Conservation (phyloP, 2,329 filamentous ascomycete species). For the Elsinoe arachidis region DNA sequence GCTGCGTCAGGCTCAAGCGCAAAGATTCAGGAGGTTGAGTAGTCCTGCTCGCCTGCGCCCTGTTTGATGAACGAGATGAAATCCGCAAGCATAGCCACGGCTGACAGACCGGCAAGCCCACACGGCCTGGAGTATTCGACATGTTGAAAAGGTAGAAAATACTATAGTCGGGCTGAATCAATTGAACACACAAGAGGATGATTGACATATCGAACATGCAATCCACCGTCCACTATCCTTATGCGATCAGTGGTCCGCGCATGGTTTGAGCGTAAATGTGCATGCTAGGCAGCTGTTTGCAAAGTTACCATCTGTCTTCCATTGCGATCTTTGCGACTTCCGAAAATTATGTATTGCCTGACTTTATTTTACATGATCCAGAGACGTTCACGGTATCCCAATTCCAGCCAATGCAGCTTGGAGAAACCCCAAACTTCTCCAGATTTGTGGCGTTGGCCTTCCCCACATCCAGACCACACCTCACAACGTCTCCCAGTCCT, state of each 20-base stretch:
- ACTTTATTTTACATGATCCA: no score
- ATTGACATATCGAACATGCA: not conserved
- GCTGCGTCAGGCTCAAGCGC: not conserved
- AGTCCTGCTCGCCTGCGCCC: not conserved
- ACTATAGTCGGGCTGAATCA: not conserved
- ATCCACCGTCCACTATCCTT: no score
- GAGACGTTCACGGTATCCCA: no score
- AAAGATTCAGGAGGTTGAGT: constrained; percentile 12
- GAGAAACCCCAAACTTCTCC: constrained; percentile 2
- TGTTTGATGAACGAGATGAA: not conserved
- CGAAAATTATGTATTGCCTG: no score
- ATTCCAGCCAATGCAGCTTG: no score
- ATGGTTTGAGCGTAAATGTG: no score
- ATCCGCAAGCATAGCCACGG: constrained; percentile 1
- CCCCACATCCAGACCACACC: not conserved
- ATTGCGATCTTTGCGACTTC: no score
- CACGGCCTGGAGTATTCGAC: not conserved
- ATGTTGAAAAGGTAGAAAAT: not conserved
- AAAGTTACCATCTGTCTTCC: no score
- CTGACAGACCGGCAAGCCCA: not conserved
- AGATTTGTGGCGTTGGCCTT: constrained; percentile 2
- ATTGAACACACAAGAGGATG: not conserved
- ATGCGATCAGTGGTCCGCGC: no score
- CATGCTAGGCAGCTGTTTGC: no score
- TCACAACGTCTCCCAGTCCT: not conserved